Evolutionary conservation across 257 asterid species (phyloP).

Genomic region (Solanum etuberosum): DNA sequence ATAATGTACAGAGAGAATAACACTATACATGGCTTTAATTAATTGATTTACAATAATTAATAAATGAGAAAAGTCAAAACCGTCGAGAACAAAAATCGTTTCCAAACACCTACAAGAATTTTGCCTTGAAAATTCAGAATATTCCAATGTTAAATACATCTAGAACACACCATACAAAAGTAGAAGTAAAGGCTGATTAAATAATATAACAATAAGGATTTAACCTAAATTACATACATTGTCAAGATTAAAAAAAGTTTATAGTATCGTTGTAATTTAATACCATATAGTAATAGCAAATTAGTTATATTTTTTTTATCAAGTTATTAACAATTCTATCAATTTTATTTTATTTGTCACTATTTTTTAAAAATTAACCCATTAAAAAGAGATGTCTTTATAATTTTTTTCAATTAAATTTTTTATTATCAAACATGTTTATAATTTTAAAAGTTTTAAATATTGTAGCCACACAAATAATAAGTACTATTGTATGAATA

Average conservation of each 20-base stretch:
- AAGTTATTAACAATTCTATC: background rate
- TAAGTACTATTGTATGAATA: background rate
- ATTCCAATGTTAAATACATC: background rate
- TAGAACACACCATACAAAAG: background rate
- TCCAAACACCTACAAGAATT: background rate
- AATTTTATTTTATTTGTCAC: background rate
- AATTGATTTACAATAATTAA: background rate
- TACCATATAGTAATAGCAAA: background rate
- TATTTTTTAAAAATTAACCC: accelerated
- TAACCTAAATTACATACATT: background rate
- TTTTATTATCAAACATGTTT: background rate
- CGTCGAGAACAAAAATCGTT: background rate
- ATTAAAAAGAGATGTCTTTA: background rate
- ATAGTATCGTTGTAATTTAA: background rate
- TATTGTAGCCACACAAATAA: background rate
- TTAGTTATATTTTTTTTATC: background rate
- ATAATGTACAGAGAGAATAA: no score
- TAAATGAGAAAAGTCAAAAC: background rate
- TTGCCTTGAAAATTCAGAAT: background rate
- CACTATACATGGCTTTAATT: background rate
- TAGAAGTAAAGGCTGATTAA: background rate
- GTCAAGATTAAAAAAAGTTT: background rate
- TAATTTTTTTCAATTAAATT: background rate
- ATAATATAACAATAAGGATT: background rate
- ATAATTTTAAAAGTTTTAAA: background rate